Conservation (phyloP, 2,329 filamentous ascomycete species). For the Exophiala calicioides region DNA sequence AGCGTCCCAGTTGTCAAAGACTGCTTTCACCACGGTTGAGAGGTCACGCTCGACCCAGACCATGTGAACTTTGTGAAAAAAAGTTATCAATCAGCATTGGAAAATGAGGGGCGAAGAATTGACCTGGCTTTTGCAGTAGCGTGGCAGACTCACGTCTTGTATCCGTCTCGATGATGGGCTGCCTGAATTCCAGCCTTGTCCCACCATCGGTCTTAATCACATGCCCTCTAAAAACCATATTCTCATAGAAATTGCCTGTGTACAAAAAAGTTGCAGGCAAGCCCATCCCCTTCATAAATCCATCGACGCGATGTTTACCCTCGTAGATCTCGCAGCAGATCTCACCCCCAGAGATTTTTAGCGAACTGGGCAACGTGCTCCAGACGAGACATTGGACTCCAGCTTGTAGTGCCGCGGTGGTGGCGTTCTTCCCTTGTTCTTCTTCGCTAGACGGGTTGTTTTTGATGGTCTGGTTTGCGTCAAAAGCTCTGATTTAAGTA, state of each 20-base stretch:
- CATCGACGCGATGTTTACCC: constrained; percentile 30
- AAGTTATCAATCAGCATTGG: background rate
- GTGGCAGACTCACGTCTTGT: constrained; percentile 14
- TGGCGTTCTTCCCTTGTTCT: constrained; percentile 21
- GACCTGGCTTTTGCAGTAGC: too few relatives aligned
- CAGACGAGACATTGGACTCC: constrained; percentile 22
- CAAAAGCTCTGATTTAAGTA: background rate
- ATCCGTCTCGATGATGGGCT: constrained; percentile 20
- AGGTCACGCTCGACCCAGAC: constrained; percentile 28
- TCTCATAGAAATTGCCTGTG: constrained; percentile 31
- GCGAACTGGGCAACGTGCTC: constrained; percentile 21
- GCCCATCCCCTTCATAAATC: constrained; percentile 24
- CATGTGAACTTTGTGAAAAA: constrained; percentile 20
- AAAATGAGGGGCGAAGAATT: background rate
- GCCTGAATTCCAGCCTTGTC: constrained; percentile 20
- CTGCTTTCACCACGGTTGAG: constrained; percentile 23
- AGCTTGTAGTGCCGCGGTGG: constrained; percentile 14
- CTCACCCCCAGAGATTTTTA: constrained; percentile 17
- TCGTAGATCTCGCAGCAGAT: constrained; percentile 24
- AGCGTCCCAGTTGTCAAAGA: constrained; percentile 30
- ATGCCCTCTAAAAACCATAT: constrained; percentile 19
- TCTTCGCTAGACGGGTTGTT: constrained; percentile 25
- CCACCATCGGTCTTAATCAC: constrained; percentile 13
- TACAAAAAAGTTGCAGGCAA: constrained; percentile 26
- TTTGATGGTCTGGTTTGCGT: constrained; percentile 11